A percentile compares a stretch with the other conserved stretches of the same genome.
Evolutionary conservation across 2,329 filamentous ascomycete genomes (phyloP).

Genomic region (Escovopsis weberi): DNA sequence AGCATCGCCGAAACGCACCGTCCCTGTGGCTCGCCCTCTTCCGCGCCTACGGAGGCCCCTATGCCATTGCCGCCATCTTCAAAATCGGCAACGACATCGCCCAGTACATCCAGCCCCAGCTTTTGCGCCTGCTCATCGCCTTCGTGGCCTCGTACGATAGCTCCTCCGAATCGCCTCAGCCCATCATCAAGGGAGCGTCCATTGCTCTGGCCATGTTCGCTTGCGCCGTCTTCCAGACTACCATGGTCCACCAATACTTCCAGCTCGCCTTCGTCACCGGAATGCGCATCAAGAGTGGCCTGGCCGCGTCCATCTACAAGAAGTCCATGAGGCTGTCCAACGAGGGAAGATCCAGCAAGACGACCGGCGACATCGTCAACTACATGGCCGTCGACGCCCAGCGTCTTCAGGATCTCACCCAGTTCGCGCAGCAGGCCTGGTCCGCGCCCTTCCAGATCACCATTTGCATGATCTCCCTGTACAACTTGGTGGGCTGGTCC

Average conservation of each 20-base stretch:
- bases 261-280: constrained; percentile 88
- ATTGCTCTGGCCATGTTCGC: constrained; percentile 89
- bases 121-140: constrained; percentile 67
- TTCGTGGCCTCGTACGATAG: constrained; percentile 69
- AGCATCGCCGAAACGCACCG: constrained; percentile 39
- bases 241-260: constrained; percentile 93
- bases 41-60: constrained; percentile 72
- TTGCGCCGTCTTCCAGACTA: constrained; percentile 74
- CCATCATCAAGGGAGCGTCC: constrained; percentile 67
- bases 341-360: constrained; percentile 76
- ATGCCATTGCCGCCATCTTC: constrained; percentile 67
- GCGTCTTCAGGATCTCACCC: constrained; percentile 82
- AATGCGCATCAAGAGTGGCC: constrained; percentile 87
- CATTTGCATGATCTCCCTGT: constrained; percentile 90
- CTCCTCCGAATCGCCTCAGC: constrained; percentile 46
- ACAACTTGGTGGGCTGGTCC: constrained; percentile 84
- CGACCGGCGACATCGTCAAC: constrained; percentile 96
- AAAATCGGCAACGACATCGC: constrained; percentile 79
- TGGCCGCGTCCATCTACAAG: constrained; percentile 82
- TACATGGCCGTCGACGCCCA: constrained; percentile 99
- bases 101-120: constrained; percentile 81
- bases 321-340: constrained; percentile 87
- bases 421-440: constrained; percentile 92
- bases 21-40: constrained; percentile 81
- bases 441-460: constrained; percentile 93